Evolutionary conservation across 2,329 filamentous ascomycete genomes (phyloP).

Genomic region (Aspergillus novofumigatus): DNA sequence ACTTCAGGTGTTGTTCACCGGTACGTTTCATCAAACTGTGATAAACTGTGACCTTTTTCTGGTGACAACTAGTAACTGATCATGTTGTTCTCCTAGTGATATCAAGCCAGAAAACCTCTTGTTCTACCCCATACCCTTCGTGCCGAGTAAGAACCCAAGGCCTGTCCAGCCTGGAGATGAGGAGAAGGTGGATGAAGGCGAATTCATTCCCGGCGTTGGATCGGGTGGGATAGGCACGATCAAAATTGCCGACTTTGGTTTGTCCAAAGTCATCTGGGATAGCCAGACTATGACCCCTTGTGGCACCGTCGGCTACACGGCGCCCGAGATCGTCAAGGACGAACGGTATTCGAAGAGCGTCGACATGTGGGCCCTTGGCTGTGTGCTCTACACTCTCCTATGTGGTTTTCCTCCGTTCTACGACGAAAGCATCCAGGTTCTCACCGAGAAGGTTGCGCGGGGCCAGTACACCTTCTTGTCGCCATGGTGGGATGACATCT

Average conservation of each 20-base stretch:
- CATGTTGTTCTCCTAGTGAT: slow-evolving; percentile 19
- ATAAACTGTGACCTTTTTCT: background rate
- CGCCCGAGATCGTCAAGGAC: slow-evolving; percentile 97
- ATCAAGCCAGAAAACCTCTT: slow-evolving; percentile 98
- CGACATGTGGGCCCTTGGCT: slow-evolving; percentile 98
- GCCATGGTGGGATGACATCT: slow-evolving; percentile 99
- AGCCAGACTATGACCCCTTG: slow-evolving; percentile 99
- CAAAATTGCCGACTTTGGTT: slow-evolving; percentile 96
- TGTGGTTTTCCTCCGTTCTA: slow-evolving; percentile 99
- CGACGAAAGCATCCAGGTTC: slow-evolving; percentile 93
- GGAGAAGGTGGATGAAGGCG: slow-evolving; percentile 94
- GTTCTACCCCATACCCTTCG: slow-evolving; percentile 79
- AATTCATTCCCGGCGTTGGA: slow-evolving; percentile 77
- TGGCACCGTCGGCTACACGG: slow-evolving; percentile 95
- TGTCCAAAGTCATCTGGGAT: slow-evolving; percentile 98
- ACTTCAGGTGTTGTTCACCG: slow-evolving; percentile 94
- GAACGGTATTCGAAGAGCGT: slow-evolving; percentile 98
- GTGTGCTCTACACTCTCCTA: slow-evolving; percentile 91
- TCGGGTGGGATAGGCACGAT: slow-evolving; percentile 88
- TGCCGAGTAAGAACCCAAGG: slow-evolving; percentile 75
- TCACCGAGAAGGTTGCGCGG: slow-evolving; percentile 95
- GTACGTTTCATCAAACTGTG: slow-evolving; percentile 51
- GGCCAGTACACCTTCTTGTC: slow-evolving; percentile 97
- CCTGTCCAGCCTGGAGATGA: slow-evolving; percentile 84
- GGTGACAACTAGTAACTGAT: background rate